phyloP scores from a whole-genome alignment of 805 yeast species.

The Wickerhamomyces chaumierensis region DNA sequence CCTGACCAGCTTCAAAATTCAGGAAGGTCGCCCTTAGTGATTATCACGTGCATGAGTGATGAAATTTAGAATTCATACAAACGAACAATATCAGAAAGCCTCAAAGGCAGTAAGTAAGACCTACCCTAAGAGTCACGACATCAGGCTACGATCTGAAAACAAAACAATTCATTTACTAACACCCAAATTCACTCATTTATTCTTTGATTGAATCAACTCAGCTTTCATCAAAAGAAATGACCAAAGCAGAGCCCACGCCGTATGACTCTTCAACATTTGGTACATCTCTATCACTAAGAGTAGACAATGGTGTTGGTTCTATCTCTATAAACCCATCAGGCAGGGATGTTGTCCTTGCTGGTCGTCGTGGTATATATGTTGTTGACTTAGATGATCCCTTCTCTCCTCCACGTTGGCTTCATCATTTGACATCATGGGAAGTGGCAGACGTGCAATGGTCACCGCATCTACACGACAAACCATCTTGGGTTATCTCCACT shows the following conservation, averaged over 20 bases:
- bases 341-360: conserved; percentile 87
- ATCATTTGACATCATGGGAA: conserved; percentile 91
- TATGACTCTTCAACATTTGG: conserved; percentile 56
- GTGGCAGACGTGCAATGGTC: conserved; percentile 99
- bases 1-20: too few relatives aligned
- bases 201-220: too few relatives aligned
- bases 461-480: conserved; percentile 65
- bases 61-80: too few relatives aligned
- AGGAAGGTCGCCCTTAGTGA: too few relatives aligned
- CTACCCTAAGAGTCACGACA: too few relatives aligned
- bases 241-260: conserved; percentile 11
- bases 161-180: too few relatives aligned
- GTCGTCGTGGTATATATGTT: conserved; percentile 69
- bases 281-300: conserved; percentile 69
- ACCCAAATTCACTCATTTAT: too few relatives aligned
- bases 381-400: conserved; percentile 95
- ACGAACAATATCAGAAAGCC: too few relatives aligned
- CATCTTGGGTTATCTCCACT: conserved; percentile 87
- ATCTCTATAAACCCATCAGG: conserved; percentile 86
- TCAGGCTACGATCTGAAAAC: too few relatives aligned
- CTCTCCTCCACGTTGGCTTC: conserved; percentile 88
- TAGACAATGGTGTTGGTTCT: conserved; percentile 87
- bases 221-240: too few relatives aligned
- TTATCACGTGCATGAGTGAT: too few relatives aligned
- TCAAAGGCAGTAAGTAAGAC: too few relatives aligned